Base-by-base conservation (phyloP, 495 filamentous ascomycete species). In the Annulohypoxylon stygium region DNA sequence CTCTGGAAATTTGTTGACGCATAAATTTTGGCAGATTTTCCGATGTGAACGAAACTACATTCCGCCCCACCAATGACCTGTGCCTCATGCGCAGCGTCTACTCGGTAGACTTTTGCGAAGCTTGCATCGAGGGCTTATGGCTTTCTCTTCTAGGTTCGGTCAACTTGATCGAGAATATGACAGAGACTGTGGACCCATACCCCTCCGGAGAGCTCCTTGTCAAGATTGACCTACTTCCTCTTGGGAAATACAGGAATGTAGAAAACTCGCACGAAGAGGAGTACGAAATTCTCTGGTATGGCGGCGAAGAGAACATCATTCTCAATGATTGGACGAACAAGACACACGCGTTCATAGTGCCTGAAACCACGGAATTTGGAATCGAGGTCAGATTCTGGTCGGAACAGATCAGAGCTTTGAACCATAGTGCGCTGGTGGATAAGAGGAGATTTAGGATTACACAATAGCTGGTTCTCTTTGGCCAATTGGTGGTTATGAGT, bases 51-150 rank as follows among this genome's bases (percentile, higher is more conserved):
- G 34, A 12, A 55, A 77, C 75, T 5, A 70, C 65, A 5, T 77
- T 75, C 43, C 73, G 75, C 20, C 75, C 75, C 0, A 77, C 75
- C 0, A 77, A 77, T 11, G 69, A 75, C 23, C 48, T 65, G 2
- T 77, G 75, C 57, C 41, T 75, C 6, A 75, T 77, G 75, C 69
- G 75, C 8, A 43, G 61, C 37, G 72, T 70, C 16, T 77, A 75
- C 16, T 70, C 72, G 0, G 61, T 51, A 0, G 37, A 75, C 58
- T 77, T 75, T 45, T 77, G 75, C 58, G 36, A 50, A 16, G 75
- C 72, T 12, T 77, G 75, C 36, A 70, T 77, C 0, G 75, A 77
- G 16, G 75, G 75, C 0, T 14, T 77, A 0, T 77, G 75, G 75
- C 51, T 75, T 6, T 65, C 68, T n/a, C 72, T 77, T 16, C 71